Evolutionary conservation across 495 filamentous ascomycete genomes (phyloP), one percentile per base, ranked within the genome.

Genomic region (Penicillium alfredii): DNA sequence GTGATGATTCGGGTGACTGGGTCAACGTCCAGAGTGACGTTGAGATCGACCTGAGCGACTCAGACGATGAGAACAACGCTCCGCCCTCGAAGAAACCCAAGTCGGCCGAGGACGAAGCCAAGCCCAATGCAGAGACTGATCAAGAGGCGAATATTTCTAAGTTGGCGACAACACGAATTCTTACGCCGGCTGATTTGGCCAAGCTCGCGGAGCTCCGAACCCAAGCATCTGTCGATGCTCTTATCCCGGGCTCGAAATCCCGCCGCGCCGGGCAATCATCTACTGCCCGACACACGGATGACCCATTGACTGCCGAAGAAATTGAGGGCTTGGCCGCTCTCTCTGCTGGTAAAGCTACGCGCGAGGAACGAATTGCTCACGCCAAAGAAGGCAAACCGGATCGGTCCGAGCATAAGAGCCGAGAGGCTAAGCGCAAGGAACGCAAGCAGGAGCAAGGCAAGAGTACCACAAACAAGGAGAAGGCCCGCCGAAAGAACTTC

Each of bases 401-500:
- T 19, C 75, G 82, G 9, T 70, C 76, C 24, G 81, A 88, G 48
- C 83, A 88, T 63, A 87, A 87, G 71, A 82, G 77, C 41, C 86
- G 83, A 40, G 78, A 82, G 36, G 86, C 87, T 6, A 78, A 78
- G 52, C 72, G 83, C 32, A 85, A 88, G 66, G 74, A 86, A 59
- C 82, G 84, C 63, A 94, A 93, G 73, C 76, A 80, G 47, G 74
- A 77, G 10, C 76, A 88, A 66, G 86, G 88, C 41, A 96, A 97
- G 74, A 90, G 84, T 61, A 86, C 85, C 4, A 99, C 92, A 49
- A 99, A 99, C 66, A 86, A 85, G 72, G 93, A 99, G 72, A 99
- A 99, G 74, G 80, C 84, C 17, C 70, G 90, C 33, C 82, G 80
- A 71, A 97, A 99, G 80, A 97, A 97, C 59, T 93, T 97, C 61